Base-by-base conservation (phyloP, 2,329 filamentous ascomycete genomes). In the Apiospora malaysiana region DNA sequence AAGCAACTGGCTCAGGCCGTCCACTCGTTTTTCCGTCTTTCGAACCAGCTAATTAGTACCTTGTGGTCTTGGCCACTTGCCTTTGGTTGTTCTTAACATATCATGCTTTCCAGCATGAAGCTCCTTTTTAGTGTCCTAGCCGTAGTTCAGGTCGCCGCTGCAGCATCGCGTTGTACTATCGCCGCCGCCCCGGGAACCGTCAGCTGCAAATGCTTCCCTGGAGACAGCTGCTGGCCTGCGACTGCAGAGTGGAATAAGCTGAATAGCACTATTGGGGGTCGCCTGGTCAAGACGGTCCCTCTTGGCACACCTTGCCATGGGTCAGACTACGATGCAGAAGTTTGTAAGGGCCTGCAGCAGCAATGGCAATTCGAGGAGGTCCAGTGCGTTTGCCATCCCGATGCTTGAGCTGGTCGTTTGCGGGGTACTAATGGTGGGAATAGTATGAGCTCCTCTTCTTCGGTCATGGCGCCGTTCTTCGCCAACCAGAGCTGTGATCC, bases 231-330 rank as follows among this genome's bases (percentile, higher is more conserved):
- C 66, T 71, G 70, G 70, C 70, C 70, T 10, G 63, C 51, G 12
- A 8, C 51, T 45, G 46, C 51, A 37, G 49, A 71, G 25, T 71
- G 70, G 70, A 21, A 68, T 46, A 37, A 32, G 40, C 45, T 71
- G 49, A 71, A 76, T 68, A 18, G 23, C 12, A 32, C 46, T 6
- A 65, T 77, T 12, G 75, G 73, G 43, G 75, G 74, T 32, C 72
- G 69, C 12, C 72, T 79, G 23, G 68, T 78, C 70, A 73, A 75
- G 71, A 76, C 73, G 14, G 67, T 71, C 9, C 77, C 78, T 18
- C 56, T 77, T n/a, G 77, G 77, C 2, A 23, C 69, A 14, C 75
- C 76, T 2, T 78, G 77, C 71, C 70, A 71, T 37, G 70, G 66
- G 18, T 12, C 21, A 2, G 42, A 67, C 66, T 78, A 76, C 59